phyloP scores from a whole-genome alignment of 1,139 yeast genomes.

The Candida glucosophila region DNA sequence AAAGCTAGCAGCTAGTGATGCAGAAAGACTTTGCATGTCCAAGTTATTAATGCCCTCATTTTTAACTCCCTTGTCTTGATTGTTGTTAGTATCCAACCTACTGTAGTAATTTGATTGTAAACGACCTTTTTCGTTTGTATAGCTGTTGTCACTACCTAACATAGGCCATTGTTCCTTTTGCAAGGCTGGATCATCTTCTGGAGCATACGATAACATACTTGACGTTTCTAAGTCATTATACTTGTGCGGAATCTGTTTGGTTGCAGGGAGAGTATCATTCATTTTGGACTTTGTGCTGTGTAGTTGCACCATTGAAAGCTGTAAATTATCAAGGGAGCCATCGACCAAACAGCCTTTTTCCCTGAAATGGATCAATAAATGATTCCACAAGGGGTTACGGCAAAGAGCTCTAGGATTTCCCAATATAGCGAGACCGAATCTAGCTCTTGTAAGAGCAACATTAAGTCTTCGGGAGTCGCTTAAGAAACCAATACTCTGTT shows the following conservation, averaged over 20 bases:
- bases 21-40: slow-evolving; percentile 38
- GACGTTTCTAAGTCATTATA: slow-evolving; percentile 39
- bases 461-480: slow-evolving; percentile 86
- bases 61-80: too few species aligned
- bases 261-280: slow-evolving; percentile 4
- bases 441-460: slow-evolving; percentile 89
- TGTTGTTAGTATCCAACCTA: too few species aligned
- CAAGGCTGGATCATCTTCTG: slow-evolving; percentile 10
- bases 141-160: slow-evolving; percentile 12
- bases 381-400: slow-evolving; percentile 71
- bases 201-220: slow-evolving; percentile 38
- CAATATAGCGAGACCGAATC: slow-evolving; percentile 70
- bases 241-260: slow-evolving; percentile 3
- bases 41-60: too few species aligned
- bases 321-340: slow-evolving; percentile 80
- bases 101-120: too few species aligned
- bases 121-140: slow-evolving; percentile 9
- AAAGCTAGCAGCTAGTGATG: slow-evolving; percentile 40
- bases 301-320: slow-evolving; percentile 61
- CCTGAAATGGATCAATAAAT: slow-evolving; percentile 66
- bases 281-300: slow-evolving; percentile 7
- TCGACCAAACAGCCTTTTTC: slow-evolving; percentile 86
- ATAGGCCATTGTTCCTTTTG: slow-evolving; percentile 27
- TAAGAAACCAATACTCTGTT: slow-evolving; percentile 76
- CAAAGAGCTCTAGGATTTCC: slow-evolving; percentile 82